Evolutionary conservation across 1,284 basidiomycete species (phyloP).

Genomic region (Omphalotus olearius): DNA sequence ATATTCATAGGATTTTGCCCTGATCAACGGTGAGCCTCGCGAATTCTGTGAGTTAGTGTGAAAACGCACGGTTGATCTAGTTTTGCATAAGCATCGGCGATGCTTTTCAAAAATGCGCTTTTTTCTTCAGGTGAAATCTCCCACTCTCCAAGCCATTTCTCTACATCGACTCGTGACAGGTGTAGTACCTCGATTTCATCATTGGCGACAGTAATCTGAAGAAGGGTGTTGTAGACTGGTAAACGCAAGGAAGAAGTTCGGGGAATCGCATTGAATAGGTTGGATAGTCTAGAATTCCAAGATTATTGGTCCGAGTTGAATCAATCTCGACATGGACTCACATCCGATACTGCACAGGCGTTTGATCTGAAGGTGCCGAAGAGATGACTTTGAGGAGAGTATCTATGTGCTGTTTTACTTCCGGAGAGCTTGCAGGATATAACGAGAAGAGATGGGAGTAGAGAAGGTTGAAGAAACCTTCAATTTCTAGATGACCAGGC

Average conservation of each 20-base stretch:
- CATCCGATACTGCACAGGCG: conserved; percentile 68
- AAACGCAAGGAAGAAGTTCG: conserved; percentile 65
- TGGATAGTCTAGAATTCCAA: conserved; percentile 60
- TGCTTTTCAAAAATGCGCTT: conserved; percentile 62
- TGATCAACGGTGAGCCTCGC: conserved; percentile 22
- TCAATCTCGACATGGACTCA: conserved; percentile 28
- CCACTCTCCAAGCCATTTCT: conserved; percentile 80
- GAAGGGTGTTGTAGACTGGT: conserved; percentile 62
- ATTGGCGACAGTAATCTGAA: conserved; percentile 61
- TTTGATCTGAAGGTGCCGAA: conserved; percentile 46
- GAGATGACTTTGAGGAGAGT: conserved; percentile 54
- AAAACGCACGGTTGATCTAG: conserved; percentile 51
- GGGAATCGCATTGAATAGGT: conserved; percentile 83
- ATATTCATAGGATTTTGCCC: conserved; percentile 61
- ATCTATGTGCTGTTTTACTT: conserved; percentile 45
- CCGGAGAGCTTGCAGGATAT: conserved; percentile 49
- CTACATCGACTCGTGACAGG: conserved; percentile 58
- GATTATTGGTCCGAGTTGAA: conserved; percentile 5
- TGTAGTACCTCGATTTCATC: conserved; percentile 70
- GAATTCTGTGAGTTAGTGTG: not conserved
- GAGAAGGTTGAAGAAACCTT: conserved; percentile 84
- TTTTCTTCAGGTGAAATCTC: conserved; percentile 64
- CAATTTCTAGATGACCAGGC: conserved; percentile 51
- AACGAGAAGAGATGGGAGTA: conserved; percentile 65
- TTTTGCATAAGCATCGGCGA: conserved; percentile 63